A percentile compares a stretch with the other conserved stretches of the same genome.
Evolutionary conservation across 176 grass and related monocot genomes (phyloP).

Genomic region (Carex myosuroides): DNA sequence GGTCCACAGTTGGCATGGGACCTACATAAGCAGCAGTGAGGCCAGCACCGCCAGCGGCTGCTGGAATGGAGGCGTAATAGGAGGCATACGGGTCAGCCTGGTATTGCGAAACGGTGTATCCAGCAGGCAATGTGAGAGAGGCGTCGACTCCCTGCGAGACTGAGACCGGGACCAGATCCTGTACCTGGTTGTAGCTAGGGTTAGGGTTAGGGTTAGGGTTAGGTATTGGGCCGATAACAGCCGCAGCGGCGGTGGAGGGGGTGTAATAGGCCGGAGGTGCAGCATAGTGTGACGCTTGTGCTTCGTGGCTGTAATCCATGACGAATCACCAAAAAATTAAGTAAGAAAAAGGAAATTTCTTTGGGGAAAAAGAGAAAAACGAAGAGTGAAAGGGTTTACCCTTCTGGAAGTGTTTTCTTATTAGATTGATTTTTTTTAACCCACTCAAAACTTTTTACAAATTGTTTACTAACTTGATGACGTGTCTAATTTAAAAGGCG

Average conservation of each 20-base stretch:
- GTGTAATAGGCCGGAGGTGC: constrained; percentile 5
- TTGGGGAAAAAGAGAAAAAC: not conserved
- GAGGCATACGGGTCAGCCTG: not conserved
- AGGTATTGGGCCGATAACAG: not conserved
- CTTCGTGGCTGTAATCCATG: not conserved
- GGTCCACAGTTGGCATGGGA: not conserved
- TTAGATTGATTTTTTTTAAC: too few relatives aligned
- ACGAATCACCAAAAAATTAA: not conserved
- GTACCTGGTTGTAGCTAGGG: not conserved
- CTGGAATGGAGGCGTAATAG: not conserved
- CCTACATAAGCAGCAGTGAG: not conserved
- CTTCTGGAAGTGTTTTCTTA: too few relatives aligned
- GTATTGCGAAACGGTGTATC: not conserved
- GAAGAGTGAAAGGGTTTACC: too few relatives aligned
- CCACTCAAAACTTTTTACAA: not conserved
- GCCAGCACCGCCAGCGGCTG: not conserved
- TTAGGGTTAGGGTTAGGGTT: constrained; percentile 14
- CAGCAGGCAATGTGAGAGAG: not conserved
- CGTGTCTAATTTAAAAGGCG: not conserved
- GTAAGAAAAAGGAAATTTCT: not conserved
- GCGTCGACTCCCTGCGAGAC: not conserved
- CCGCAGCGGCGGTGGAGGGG: not conserved
- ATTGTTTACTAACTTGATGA: not conserved
- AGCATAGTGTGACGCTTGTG: constrained; percentile 2
- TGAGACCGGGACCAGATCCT: not conserved